Evolutionary conservation across 371 early-diverging fungal species (phyloP).

Genomic region (Smittium mucronatum): DNA sequence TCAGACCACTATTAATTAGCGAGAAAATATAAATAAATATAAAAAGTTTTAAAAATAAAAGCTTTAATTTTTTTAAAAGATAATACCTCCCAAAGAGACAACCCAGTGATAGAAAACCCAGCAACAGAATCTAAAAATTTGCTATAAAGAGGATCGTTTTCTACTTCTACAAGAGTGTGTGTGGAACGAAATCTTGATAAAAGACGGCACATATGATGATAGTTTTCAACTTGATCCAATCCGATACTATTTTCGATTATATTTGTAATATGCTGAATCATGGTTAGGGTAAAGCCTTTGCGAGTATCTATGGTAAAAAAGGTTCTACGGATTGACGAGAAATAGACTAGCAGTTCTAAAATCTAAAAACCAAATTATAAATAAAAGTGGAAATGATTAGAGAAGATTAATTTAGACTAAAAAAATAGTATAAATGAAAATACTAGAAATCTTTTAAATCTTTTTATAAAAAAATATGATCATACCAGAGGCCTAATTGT

Average conservation of each 20-base stretch:
- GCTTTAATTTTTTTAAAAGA: background rate
- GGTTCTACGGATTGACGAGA: constrained; percentile 70
- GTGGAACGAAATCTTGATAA: constrained; percentile 68
- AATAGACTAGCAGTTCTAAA: constrained; percentile 66
- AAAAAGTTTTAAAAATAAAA: background rate
- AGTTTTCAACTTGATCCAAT: constrained; percentile 57
- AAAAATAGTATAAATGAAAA: constrained; percentile 11
- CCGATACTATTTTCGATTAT: constrained; percentile 49
- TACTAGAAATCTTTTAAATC: background rate
- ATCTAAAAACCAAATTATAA: too few species aligned
- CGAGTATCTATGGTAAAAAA: constrained; percentile 65
- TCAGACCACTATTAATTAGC: constrained; percentile 47
- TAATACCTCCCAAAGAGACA: constrained; percentile 58
- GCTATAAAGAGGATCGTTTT: constrained; percentile 48
- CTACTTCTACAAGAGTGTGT: constrained; percentile 62
- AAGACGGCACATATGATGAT: constrained; percentile 74
- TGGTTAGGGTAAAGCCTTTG: constrained; percentile 45
- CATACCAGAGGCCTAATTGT: constrained; percentile 22
- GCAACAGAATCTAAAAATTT: constrained; percentile 62
- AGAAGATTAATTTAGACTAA: too few species aligned
- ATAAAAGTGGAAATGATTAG: too few species aligned
- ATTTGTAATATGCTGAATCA: constrained; percentile 56
- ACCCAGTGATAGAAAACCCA: constrained; percentile 57
- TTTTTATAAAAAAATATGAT: background rate
- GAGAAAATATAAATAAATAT: background rate